Conservation (phyloP, 1,284 basidiomycete genomes). For the Ganoderma sinense region DNA sequence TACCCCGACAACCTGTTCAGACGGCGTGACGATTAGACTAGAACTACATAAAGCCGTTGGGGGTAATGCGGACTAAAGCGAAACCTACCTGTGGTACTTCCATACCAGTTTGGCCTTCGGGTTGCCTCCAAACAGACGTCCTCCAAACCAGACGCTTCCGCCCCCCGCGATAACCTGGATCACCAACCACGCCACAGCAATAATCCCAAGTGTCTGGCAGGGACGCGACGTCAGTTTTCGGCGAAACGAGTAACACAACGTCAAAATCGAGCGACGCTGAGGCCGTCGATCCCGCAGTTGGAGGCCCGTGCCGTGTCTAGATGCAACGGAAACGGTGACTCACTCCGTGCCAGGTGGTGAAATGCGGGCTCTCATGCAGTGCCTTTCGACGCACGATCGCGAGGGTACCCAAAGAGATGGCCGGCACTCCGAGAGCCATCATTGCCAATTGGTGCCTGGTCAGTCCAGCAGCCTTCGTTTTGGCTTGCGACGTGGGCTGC, state of each 20-base stretch:
- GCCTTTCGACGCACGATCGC: constrained; percentile 66
- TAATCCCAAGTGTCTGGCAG: constrained; percentile 60
- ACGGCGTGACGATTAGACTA: background rate
- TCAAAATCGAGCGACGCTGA: background rate
- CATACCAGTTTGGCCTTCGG: constrained; percentile 71
- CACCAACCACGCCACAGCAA: constrained; percentile 60
- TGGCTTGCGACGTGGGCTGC: constrained; percentile 73
- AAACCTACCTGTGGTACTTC: constrained; percentile 75
- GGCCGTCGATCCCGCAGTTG: constrained; percentile 10
- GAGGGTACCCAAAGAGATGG: constrained; percentile 60
- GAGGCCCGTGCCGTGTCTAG: background rate
- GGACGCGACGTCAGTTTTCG: constrained; percentile 12
- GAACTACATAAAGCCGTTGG: background rate
- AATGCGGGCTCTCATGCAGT: constrained; percentile 54
- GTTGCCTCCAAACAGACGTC: constrained; percentile 69
- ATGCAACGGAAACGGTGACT: constrained; percentile 33
- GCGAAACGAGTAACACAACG: constrained; percentile 9
- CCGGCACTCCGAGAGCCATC: constrained; percentile 57
- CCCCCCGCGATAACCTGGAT: constrained; percentile 64
- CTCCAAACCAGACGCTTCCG: constrained; percentile 74
- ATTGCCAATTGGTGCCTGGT: constrained; percentile 68
- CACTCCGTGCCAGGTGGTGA: constrained; percentile 75
- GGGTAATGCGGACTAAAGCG: background rate
- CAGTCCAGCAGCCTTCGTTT: constrained; percentile 70
- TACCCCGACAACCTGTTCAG: constrained; percentile 68